phyloP scores from a whole-genome alignment of 2,329 filamentous ascomycete genomes.

The Botrytis hyacinthi region DNA sequence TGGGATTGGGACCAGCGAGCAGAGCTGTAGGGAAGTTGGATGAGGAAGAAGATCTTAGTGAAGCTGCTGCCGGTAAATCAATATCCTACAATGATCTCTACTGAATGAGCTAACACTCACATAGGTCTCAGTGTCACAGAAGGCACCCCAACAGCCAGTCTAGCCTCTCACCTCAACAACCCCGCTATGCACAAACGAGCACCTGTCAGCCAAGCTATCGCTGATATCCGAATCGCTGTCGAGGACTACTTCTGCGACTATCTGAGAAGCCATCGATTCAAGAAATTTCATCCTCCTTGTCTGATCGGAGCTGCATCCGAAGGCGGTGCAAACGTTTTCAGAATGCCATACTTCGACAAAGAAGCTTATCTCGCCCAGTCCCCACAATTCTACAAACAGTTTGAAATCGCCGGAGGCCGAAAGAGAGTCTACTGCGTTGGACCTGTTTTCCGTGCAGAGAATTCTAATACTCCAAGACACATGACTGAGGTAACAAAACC shows the following conservation, averaged over 20 bases:
- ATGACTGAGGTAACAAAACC: slow-evolving; percentile 64
- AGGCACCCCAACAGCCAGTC: slow-evolving; percentile 62
- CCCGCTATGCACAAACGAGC: slow-evolving; percentile 88
- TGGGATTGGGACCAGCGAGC: slow-evolving; percentile 57
- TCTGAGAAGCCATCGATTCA: slow-evolving; percentile 71
- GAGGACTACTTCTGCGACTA: slow-evolving; percentile 71
- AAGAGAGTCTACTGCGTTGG: slow-evolving; percentile 77
- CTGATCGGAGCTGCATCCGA: slow-evolving; percentile 88
- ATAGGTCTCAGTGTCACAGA: slow-evolving; percentile 44
- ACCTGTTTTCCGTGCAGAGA: slow-evolving; percentile 82
- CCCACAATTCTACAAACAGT: slow-evolving; percentile 86
- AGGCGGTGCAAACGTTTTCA: slow-evolving; percentile 89
- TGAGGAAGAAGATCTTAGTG: slow-evolving; percentile 56
- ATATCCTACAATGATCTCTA: not conserved
- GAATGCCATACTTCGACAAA: slow-evolving; percentile 83
- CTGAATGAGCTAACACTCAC: slow-evolving; percentile 29
- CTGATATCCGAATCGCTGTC: slow-evolving; percentile 44
- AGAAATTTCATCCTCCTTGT: slow-evolving; percentile 84
- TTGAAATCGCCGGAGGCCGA: slow-evolving; percentile 75
- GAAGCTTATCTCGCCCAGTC: slow-evolving; percentile 78
- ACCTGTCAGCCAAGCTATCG: slow-evolving; percentile 86
- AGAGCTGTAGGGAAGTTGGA: slow-evolving; percentile 56
- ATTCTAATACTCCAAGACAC: slow-evolving; percentile 79
- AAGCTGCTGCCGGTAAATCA: slow-evolving; percentile 43
- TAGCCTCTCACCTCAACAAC: slow-evolving; percentile 70